A percentile compares a stretch with the other conserved stretches of the same genome.
Conservation (phyloP, 164 flowering plant genomes). For the Vitis rotundifolia region DNA sequence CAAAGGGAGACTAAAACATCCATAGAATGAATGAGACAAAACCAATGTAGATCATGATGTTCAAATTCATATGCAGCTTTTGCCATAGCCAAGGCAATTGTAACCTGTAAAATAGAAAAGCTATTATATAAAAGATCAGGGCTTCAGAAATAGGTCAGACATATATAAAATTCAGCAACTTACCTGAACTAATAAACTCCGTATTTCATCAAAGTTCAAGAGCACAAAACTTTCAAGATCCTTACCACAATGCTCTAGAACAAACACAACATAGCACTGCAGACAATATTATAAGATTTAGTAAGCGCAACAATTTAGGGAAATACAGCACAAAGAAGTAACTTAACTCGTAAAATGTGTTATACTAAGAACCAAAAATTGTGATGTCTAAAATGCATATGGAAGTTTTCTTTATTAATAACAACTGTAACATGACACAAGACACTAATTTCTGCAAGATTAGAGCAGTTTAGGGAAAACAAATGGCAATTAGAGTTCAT, state of each 20-base stretch:
- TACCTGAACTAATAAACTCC: constrained; percentile 78
- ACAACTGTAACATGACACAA: too few species aligned
- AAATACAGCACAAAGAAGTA: too few species aligned
- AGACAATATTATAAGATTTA: constrained; percentile 17
- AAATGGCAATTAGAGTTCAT: neutral
- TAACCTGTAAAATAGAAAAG: constrained; percentile 50
- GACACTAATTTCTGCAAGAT: too few species aligned
- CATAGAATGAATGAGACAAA: neutral
- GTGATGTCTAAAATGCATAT: too few species aligned
- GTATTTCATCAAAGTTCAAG: constrained; percentile 69
- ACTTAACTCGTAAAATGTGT: too few species aligned
- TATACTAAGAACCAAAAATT: too few species aligned
- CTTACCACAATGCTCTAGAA: constrained; percentile 83
- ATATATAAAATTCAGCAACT: neutral
- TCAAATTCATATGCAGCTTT: constrained; percentile 94
- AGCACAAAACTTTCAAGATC: constrained; percentile 95
- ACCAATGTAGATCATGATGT: constrained; percentile 97
- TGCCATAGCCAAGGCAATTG: constrained; percentile 85
- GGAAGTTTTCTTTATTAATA: too few species aligned
- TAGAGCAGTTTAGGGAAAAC: neutral
- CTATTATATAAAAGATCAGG: neutral
- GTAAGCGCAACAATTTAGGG: too few species aligned
- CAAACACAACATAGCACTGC: constrained; percentile 85
- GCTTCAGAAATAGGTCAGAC: too few species aligned
- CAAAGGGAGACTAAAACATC: neutral